Evolutionary conservation across 345 rosid genomes (phyloP), one percentile per base, ranked within the genome.

Genomic region (Hibiscus trionum): DNA sequence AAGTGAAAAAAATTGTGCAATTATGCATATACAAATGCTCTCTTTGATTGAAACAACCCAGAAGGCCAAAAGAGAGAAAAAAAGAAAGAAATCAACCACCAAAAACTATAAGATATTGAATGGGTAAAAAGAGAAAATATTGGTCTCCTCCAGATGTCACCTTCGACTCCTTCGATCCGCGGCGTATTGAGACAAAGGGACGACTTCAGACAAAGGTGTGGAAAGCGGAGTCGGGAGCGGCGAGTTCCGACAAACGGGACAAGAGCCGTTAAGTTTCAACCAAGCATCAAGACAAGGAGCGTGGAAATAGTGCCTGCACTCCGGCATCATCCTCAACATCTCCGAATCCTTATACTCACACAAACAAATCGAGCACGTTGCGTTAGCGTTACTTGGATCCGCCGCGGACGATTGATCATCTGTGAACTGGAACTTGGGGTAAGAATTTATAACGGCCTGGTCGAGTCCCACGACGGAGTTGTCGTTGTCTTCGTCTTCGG

Each of bases 271-370:
- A 35, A 92, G 99, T 87, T 89, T 95, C 17, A 95, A 84, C 99
- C 99, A 95, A 21, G 97, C 88, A 70, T 95, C 99, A 46, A 95
- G 75, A 72, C 99, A 95, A 58, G 76, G 73, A 67, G 86, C 57
- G 66, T 95, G 99, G 76, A 95, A 95, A 75, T 70, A 86, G 76
- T 95, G 99, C 50, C 91, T 82, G 56, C 99, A 95, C 80, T 95
- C 99, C 0, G 99, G 99, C 99, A 91, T 95, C 97, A 95, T 91
- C 82, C 99, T 87, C 79, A 92, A 19, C 97, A 90, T 86, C 97
- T 95, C 99, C 72, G 74, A 76, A 52, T 95, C 97, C 78, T 73
- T 92, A 81, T 90, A 95, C 85, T 95, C 97, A 53, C 93, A 88
- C 62, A 95, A 71, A 80, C 99, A 95, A 56, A 95, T 92, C 78